Evolutionary conservation across 2,329 filamentous ascomycete species (phyloP), one percentile per base, ranked within the genome.

Genomic region (Graphilbum sp.): DNA sequence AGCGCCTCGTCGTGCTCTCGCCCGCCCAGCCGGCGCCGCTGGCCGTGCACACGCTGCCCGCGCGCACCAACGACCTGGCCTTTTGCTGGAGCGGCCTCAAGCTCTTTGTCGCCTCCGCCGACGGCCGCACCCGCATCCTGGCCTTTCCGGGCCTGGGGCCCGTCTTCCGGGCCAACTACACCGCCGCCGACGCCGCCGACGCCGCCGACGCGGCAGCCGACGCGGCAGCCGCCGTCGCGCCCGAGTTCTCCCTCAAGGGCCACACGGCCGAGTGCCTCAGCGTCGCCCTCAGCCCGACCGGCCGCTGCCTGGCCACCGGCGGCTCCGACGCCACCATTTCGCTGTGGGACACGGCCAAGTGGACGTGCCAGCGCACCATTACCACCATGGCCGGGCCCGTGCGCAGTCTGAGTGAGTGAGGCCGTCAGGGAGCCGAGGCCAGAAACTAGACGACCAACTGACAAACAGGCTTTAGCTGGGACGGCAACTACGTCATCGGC

Each of bases 311-410:
- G 33, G 82, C 82, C 0, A 80, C 79, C 0, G 82, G 81, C 23
- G 80, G 79, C 10, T 74, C 75, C 10, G 82, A 88, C 50, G 79
- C 78, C 1, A 69, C 84, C 36, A 79, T 87, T 46, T 67, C 77
- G 5, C 61, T 88, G 3, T 88, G 81, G 77, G 80, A 87, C 49
- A 86, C 81, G 4, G 66, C 67, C 31, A 75, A 82, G 46, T 86
- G 80, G 79, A 72, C 82, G 40, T 86, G 80, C 51, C 69, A 77
- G 49, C 69, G 76, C 43, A 84, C 79, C 1, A 63, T 86, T 32
- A 74, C 74, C 27, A 67, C 71, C 47, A 79, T 83, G 61, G 66
- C 69, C 10, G 78, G 78, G 2, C 73, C 79, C 3, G 75, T 87
- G 21, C 69, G 72, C 50, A 81, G 72, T 51, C 64, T 87, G 40